Conservation (phyloP, 306 rosid species). For the Dalbergia cultrata region DNA sequence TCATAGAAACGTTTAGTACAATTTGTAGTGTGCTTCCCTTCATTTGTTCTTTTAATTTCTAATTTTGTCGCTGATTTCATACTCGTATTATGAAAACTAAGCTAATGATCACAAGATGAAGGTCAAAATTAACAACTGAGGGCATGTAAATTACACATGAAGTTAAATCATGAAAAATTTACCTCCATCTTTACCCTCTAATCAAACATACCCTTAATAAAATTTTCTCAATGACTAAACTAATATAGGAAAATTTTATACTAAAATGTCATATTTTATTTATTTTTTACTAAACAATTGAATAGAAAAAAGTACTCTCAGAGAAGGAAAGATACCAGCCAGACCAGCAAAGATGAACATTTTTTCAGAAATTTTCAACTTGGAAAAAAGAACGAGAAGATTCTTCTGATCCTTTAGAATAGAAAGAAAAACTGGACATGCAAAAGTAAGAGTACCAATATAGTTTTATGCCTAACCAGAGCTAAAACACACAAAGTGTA, state of each 20-base stretch:
- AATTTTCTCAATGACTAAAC: neutral
- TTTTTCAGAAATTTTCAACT: slow-evolving; percentile 17
- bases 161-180: too few species aligned
- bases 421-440: slow-evolving; percentile 14
- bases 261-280: neutral
- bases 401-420: slow-evolving; percentile 28
- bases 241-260: neutral
- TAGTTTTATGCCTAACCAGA: slow-evolving; percentile 5
- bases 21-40: neutral
- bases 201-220: neutral
- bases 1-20: neutral
- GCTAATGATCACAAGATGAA: neutral
- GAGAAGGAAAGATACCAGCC: slow-evolving; percentile 4
- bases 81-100: neutral
- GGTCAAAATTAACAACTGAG: neutral
- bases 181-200: too few species aligned
- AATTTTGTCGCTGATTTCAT: neutral
- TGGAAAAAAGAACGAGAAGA: neutral
- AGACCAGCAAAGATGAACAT: slow-evolving; percentile 7
- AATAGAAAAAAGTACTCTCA: neutral
- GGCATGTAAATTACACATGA: too few species aligned
- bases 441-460: neutral
- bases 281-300: neutral
- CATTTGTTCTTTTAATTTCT: neutral
- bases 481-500: slow-evolving; percentile 22